Evolutionary conservation across 805 yeast genomes (phyloP), one percentile per base, ranked within the genome.

Genomic region (Candida chilensis): DNA sequence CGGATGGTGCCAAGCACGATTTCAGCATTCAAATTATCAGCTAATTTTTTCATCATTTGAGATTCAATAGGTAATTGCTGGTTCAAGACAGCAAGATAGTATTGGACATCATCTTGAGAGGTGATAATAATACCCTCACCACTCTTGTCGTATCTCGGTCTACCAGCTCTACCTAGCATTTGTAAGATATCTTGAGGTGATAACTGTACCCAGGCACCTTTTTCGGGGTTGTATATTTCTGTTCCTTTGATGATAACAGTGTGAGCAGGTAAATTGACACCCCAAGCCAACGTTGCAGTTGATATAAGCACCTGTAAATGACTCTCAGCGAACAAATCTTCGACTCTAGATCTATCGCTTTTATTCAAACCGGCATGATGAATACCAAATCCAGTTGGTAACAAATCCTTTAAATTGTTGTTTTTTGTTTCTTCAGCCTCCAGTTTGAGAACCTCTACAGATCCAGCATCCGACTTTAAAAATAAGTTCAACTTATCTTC

Each of bases 81-180:
- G 48, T 87, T 88, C 39, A 87, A 60, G n/a, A 90, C 70, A 1
- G 96, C 94, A 44, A 92, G 64, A 46, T 87, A 90, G 48, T 86
- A 88, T 39, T 84, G 90, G 12, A 90, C 67, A 43, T 87, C 94
- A 14, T 78, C 76, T 35, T 84, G 92, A 0, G 88, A 69, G 0
- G 97, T 92, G 29, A 90, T 85, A 19, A 90, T 84, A 3, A 90
- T 76, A 59, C 97, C 98, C 42, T 85, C 95, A 44, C 98, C 98
- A 44, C 76, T 73, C 12, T 76, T 75, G 52, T 90, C 98, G 54
- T 81, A 92, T 31, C 96, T 67, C 0, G 98, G 98, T 54, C 98
- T 71, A 42, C 97, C 97, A 13, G 97, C 97, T 60, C 97, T 74
- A 21, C 97, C 97, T n/a, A 90, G 64, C 97, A 90, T 90, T 56